phyloP scores from a whole-genome alignment of 208 protist species.

The Leishmania arabica region DNA sequence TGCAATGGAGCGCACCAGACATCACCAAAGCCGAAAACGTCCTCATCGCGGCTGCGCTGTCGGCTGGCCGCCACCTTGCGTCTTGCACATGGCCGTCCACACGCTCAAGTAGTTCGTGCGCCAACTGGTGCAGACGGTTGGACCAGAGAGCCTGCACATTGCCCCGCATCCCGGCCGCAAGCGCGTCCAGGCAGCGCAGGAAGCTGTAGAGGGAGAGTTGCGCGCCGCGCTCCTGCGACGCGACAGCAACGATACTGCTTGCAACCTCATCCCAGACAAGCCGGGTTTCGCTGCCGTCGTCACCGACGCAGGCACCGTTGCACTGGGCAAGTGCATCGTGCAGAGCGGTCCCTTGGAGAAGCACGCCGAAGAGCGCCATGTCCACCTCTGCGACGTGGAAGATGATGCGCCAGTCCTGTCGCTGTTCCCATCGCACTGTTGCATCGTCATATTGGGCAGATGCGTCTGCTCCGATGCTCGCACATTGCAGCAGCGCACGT shows the following conservation, averaged over 20 bases:
- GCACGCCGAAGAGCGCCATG: conserved; percentile 10
- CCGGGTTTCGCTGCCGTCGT: not conserved
- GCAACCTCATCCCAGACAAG: conserved; percentile 23
- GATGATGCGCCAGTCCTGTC: conserved; percentile 18
- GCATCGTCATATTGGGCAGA: not conserved
- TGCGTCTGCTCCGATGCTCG: not conserved
- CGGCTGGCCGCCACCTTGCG: not conserved
- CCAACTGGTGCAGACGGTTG: conserved; percentile 1
- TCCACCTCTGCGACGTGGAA: conserved; percentile 18
- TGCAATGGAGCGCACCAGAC: not conserved
- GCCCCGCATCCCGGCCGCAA: conserved; percentile 12
- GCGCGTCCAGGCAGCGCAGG: conserved; percentile 22
- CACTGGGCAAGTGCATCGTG: conserved; percentile 4
- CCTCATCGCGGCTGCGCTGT: not conserved
- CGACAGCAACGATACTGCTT: not conserved
- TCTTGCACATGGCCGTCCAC: not conserved
- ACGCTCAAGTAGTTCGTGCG: conserved; percentile 7
- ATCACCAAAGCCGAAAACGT: conserved; percentile 1
- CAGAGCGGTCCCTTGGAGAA: conserved; percentile 3
- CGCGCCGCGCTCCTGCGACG: not conserved
- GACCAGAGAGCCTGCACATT: conserved; percentile 8
- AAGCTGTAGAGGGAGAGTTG: conserved; percentile 16
- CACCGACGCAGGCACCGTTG: not conserved
- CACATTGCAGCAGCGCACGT: conserved; percentile 3
- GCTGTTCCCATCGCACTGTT: not conserved